Evolutionary conservation across 2,329 filamentous ascomycete species (phyloP).

Genomic region (Aspergillus sp.): DNA sequence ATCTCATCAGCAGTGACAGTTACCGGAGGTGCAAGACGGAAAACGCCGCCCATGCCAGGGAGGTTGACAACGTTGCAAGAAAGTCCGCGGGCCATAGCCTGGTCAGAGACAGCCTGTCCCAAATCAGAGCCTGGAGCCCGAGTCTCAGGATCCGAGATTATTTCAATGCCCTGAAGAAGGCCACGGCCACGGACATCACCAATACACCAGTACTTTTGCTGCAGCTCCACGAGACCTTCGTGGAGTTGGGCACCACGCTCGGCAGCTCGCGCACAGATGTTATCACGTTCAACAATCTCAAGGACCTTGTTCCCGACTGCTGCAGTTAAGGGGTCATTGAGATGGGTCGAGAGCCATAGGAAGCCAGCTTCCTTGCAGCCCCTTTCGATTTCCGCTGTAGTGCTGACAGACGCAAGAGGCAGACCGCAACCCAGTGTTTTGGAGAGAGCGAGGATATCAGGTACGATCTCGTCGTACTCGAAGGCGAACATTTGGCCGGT

Average conservation of each 20-base stretch:
- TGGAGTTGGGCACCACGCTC: constrained; percentile 49
- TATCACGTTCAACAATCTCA: constrained; percentile 59
- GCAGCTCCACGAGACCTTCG: constrained; percentile 47
- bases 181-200: constrained; percentile 62
- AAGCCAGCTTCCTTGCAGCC: constrained; percentile 52
- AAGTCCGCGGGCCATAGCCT: constrained; percentile 53
- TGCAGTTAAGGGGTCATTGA: constrained; percentile 62
- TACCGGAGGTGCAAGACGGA: constrained; percentile 61
- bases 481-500: constrained; percentile 61
- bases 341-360: constrained; percentile 61
- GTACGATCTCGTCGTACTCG: constrained; percentile 51
- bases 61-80: constrained; percentile 59
- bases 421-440: constrained; percentile 64
- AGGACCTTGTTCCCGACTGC: constrained; percentile 63
- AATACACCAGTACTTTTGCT: constrained; percentile 58
- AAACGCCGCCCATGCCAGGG: constrained; percentile 56
- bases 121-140: constrained; percentile 51
- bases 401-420: constrained; percentile 59
- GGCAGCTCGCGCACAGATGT: constrained; percentile 49
- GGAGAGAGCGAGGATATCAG: constrained; percentile 60
- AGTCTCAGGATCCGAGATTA: constrained; percentile 52
- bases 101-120: constrained; percentile 48
- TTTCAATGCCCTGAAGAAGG: constrained; percentile 59
- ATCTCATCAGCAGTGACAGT: constrained; percentile 55
- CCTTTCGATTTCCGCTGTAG: constrained; percentile 53